A percentile compares a stretch with the other conserved stretches of the same genome.
Conservation (phyloP, 345 rosid species). For the Salix koriyanagi region DNA sequence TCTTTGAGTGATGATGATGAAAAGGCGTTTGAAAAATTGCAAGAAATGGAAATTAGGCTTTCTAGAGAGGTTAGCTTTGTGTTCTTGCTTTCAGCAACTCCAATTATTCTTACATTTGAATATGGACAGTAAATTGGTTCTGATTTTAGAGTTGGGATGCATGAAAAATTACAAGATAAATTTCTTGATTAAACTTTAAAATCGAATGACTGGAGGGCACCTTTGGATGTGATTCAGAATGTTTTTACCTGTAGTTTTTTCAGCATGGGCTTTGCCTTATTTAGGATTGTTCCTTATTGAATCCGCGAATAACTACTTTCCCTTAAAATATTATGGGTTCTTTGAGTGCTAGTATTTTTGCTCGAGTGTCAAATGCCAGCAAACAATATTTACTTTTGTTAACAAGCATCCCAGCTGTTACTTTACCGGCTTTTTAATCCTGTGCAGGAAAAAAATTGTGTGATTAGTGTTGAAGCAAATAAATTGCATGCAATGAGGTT, state of each 20-base stretch:
- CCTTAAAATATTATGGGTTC: background rate
- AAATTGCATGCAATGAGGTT: constrained; percentile 66
- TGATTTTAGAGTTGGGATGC: background rate
- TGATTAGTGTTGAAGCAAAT: constrained; percentile 36
- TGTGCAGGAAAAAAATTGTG: constrained; percentile 67
- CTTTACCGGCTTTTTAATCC: background rate
- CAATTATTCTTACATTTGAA: background rate
- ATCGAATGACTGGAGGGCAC: background rate
- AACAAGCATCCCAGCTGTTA: background rate
- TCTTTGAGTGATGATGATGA: constrained; percentile 73
- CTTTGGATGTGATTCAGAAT: background rate
- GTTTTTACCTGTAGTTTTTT: background rate
- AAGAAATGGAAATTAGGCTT: constrained; percentile 65
- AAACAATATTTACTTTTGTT: background rate
- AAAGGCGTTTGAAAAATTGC: constrained; percentile 59
- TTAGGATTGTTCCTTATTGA: background rate
- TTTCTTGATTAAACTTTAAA: background rate
- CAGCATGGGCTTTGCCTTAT: background rate
- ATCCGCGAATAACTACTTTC: background rate
- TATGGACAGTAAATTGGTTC: background rate
- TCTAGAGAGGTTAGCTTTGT: constrained; percentile 54
- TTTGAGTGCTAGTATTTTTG: background rate
- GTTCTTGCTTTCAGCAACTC: background rate
- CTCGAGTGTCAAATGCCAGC: background rate
- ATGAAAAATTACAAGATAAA: background rate